A percentile compares a stretch with the other conserved stretches of the same genome.
These are phyloP conservation scores for Phytophthora crassamura DNA, from an alignment of 352 stramenopile genomes.

Conservation along the genomic window DNA sequence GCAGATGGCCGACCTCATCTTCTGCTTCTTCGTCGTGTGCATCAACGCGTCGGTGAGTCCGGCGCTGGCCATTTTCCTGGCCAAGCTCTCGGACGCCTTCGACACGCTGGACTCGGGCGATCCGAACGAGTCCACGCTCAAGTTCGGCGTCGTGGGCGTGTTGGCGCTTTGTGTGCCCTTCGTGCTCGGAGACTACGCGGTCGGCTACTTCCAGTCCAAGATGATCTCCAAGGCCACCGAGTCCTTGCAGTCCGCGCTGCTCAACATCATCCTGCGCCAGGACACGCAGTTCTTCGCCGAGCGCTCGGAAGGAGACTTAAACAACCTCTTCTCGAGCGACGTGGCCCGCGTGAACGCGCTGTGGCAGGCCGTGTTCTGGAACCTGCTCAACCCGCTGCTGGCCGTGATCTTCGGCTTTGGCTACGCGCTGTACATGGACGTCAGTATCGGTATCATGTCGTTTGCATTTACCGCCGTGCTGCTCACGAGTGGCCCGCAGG, in stretches of 20 bases:
- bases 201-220: conserved; percentile 91
- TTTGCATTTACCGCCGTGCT: conserved; percentile 85
- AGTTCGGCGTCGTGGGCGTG: conserved; percentile 78
- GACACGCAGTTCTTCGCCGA: conserved; percentile 85
- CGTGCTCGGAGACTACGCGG: conserved; percentile 85
- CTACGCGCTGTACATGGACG: conserved; percentile 87
- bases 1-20: conserved; percentile 72
- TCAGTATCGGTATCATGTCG: conserved; percentile 81
- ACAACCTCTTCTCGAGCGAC: conserved; percentile 90
- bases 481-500: conserved; percentile 82
- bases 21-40: conserved; percentile 83
- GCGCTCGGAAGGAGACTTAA: conserved; percentile 87
- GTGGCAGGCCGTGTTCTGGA: conserved; percentile 91
- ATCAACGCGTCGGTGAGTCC: conserved; percentile 87
- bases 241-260: conserved; percentile 71
- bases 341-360: conserved; percentile 85
- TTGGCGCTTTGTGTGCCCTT: conserved; percentile 84
- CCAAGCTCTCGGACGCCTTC: conserved; percentile 78
- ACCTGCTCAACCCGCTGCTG: conserved; percentile 83
- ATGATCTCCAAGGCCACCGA: conserved; percentile 91
- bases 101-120: conserved; percentile 48
- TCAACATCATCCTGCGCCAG: conserved; percentile 85
- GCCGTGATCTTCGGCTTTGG: conserved; percentile 85
- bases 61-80: conserved; percentile 76
- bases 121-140: conserved; percentile 59